Percentiles rank a stretch among this genome's conserved stretches.
phyloP scores from a whole-genome alignment of 768 basidiomycete genomes.

The Roridomyces roridus region DNA sequence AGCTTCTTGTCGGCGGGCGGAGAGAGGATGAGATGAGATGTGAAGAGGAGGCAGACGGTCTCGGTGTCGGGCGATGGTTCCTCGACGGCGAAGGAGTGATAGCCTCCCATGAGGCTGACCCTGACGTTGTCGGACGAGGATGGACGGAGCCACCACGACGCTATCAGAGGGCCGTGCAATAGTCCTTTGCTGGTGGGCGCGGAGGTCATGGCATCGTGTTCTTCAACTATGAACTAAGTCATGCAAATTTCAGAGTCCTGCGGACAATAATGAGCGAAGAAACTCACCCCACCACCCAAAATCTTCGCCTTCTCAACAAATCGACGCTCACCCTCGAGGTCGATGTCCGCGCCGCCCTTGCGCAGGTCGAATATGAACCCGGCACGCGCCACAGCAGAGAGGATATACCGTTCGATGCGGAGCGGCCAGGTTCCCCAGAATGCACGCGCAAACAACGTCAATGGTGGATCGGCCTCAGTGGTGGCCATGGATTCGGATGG shows the following conservation, averaged over 20 bases:
- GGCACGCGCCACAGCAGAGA: not conserved
- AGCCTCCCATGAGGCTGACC: constrained; percentile 1
- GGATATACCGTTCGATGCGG: constrained; percentile 1
- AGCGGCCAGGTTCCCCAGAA: constrained; percentile 13
- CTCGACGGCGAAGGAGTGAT: constrained; percentile 13
- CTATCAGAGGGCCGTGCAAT: not conserved
- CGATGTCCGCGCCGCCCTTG: not conserved
- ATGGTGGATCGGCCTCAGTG: not conserved
- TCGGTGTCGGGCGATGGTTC: not conserved
- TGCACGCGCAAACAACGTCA: constrained; percentile 7
- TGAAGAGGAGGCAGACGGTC: constrained; percentile 1
- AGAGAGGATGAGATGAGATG: constrained; percentile 3
- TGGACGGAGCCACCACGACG: constrained; percentile 13
- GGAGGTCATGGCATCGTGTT: not conserved
- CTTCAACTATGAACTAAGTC: constrained; percentile 14
- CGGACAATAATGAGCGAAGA: not conserved
- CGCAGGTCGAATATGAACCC: not conserved
- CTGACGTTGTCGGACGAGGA: not conserved
- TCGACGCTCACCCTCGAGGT: not conserved
- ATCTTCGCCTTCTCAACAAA: not conserved
- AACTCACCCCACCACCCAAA: constrained; percentile 4
- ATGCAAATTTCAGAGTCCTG: too few species aligned
- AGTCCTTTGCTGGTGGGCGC: not conserved
- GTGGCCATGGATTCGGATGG: too few species aligned
- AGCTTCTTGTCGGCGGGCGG: not conserved